phyloP scores from a whole-genome alignment of 2,329 filamentous ascomycete genomes.

The Stachybotrys chartarum region DNA sequence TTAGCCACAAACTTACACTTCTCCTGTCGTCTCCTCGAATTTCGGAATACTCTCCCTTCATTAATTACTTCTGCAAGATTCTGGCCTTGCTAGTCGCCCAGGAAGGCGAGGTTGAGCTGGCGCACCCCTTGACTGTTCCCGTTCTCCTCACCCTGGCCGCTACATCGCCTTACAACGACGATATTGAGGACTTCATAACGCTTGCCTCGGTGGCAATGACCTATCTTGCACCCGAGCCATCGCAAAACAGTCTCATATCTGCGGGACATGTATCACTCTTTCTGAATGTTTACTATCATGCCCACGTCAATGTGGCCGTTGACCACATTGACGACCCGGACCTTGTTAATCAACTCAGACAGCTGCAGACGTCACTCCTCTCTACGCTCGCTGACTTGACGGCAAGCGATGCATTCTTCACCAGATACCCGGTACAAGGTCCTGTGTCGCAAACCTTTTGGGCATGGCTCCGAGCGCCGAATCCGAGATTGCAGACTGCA shows the following conservation, averaged over 20 bases:
- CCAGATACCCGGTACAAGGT: slow-evolving; percentile 33
- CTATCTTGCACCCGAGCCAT: slow-evolving; percentile 46
- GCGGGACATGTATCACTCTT: slow-evolving; percentile 32
- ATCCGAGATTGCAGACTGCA: slow-evolving; percentile 43
- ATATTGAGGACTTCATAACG: slow-evolving; percentile 47
- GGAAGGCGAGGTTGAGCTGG: slow-evolving; percentile 37
- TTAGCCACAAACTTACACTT: slow-evolving; percentile 42
- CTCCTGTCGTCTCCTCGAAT: slow-evolving; percentile 40
- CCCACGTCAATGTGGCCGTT: slow-evolving; percentile 33
- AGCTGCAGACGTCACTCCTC: slow-evolving; percentile 43
- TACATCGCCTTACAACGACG: slow-evolving; percentile 29
- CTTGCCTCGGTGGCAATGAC: slow-evolving; percentile 44
- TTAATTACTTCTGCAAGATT: slow-evolving; percentile 50
- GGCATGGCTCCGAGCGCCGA: slow-evolving; percentile 36
- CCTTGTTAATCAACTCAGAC: slow-evolving; percentile 33
- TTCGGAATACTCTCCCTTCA: slow-evolving; percentile 30
- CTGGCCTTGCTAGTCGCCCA: slow-evolving; percentile 46
- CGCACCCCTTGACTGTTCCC: slow-evolving; percentile 37
- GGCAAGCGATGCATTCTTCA: slow-evolving; percentile 38
- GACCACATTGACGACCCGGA: slow-evolving; percentile 38
- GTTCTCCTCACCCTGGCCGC: slow-evolving; percentile 43
- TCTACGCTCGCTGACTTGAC: slow-evolving; percentile 46
- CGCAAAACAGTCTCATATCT: slow-evolving; percentile 42
- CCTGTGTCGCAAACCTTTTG: slow-evolving; percentile 33
- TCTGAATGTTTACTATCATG: slow-evolving; percentile 39